Evolutionary conservation across 495 filamentous ascomycete species (phyloP), one percentile per base, ranked within the genome.

Genomic region (Clohesyomyces aquaticus): DNA sequence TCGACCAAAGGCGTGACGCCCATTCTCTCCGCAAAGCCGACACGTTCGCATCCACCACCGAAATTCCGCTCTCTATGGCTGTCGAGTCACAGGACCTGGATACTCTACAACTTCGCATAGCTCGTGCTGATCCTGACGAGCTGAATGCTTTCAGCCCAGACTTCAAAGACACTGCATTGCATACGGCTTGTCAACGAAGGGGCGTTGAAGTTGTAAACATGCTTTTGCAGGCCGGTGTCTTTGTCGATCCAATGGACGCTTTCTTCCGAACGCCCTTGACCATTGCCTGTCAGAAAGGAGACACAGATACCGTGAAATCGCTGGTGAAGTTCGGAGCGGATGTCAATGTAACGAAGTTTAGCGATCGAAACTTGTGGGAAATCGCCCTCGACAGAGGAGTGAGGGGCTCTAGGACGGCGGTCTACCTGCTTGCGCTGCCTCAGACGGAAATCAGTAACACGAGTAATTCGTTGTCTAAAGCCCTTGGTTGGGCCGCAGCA

Each of bases 301-400:
- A 65, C 23, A 11, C 48, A 9, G 54, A 49, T 27, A 42, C 25
- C 19, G 61, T 65, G 2, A 41, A 42, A 41, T 3, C 29, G 0
- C 61, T 65, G n/a, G 54, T 65, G 25, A 49, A 55, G 4, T 25
- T 29, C 19, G 61, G 61, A 22, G 61, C 61, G 3, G 53, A 65
- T 45, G 53, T 65, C 53, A 65, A 65, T 38, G 35, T 41, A 4
- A 9, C 32, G 14, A 53, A 43, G 1, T 65, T 65, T 35, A 21
- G 29, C 10, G 32, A 52, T 12, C 48, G 38, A 12, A 23, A 53
- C 0, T 27, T 32, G 6, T 65, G 61, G 61, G 61, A 65, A 21
- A 43, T 65, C 41, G 61, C 61, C n/a, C 47, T 65, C n/a, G 19
- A 42, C 3, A 22, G n/a, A 42, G 43, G 25, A 22, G n/a, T n/a